Evolutionary conservation across 768 basidiomycete genomes (phyloP).

Genomic region (Chalciporus chontae): DNA sequence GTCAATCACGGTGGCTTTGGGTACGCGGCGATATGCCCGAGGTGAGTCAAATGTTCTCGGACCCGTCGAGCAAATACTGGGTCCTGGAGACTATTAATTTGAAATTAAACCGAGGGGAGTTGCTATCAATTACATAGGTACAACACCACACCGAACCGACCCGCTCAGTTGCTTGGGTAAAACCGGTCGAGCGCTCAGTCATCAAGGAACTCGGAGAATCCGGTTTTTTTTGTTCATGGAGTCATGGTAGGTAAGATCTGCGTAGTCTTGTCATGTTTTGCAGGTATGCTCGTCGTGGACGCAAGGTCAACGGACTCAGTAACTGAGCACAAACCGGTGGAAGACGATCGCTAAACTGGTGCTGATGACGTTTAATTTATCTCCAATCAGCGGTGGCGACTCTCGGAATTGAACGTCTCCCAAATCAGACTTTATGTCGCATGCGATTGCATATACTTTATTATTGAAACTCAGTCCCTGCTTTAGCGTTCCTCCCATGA

Average conservation of each 20-base stretch:
- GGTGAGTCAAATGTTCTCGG: not conserved
- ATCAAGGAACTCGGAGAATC: not conserved
- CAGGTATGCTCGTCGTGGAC: too few species aligned
- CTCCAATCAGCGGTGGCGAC: too few species aligned
- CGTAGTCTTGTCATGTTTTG: too few species aligned
- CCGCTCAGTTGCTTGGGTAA: not conserved
- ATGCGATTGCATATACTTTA: not conserved
- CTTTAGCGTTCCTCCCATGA: not conserved
- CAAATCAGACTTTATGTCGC: not conserved
- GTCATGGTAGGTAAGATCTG: too few species aligned
- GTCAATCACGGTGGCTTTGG: too few species aligned
- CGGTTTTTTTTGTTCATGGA: too few species aligned
- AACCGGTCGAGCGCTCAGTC: not conserved
- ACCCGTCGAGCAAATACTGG: too few species aligned
- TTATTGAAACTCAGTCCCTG: not conserved
- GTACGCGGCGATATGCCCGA: not conserved
- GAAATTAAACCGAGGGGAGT: not conserved
- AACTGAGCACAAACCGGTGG: too few species aligned
- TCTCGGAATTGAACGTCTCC: not conserved
- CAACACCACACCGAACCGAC: not conserved
- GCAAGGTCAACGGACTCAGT: too few species aligned
- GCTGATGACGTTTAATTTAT: too few species aligned
- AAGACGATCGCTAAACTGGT: too few species aligned
- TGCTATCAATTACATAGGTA: too few species aligned
- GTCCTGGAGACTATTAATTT: not conserved